phyloP scores from a whole-genome alignment of 176 grass and related monocot species.

The Raddia guianensis region DNA sequence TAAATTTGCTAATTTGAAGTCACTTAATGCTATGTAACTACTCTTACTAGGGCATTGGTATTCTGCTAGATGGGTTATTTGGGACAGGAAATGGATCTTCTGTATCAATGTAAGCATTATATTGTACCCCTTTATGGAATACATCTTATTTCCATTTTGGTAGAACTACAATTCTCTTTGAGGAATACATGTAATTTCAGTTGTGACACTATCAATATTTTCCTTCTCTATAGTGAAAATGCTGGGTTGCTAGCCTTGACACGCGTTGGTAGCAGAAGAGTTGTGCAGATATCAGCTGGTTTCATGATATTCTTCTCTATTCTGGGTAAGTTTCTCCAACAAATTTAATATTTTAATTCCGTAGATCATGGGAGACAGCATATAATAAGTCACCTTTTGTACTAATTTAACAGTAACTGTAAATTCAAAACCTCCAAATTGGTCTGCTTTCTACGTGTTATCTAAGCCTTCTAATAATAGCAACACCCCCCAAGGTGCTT shows the following conservation, averaged over 20 bases:
- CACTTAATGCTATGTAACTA: conserved; percentile 7
- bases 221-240: conserved; percentile 71
- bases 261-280: conserved; percentile 88
- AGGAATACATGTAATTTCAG: not conserved
- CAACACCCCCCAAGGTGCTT: not conserved
- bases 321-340: conserved; percentile 54
- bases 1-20: conserved; percentile 15
- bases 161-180: not conserved
- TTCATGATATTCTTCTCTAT: conserved; percentile 99
- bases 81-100: conserved; percentile 94
- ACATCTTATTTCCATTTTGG: not conserved
- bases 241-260: conserved; percentile 93
- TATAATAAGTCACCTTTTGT: not conserved
- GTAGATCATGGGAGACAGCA: not conserved
- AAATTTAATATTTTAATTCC: conserved; percentile 13
- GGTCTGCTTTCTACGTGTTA: not conserved
- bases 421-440: conserved; percentile 8
- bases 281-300: conserved; percentile 97
- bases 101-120: conserved; percentile 85
- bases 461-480: not conserved
- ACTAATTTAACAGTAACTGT: not conserved
- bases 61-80: conserved; percentile 94
- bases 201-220: conserved; percentile 22
- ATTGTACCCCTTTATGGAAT: conserved; percentile 12
- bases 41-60: conserved; percentile 80